Evolutionary conservation across 2,329 filamentous ascomycete species (phyloP).

Genomic region (Microsporum ferrugineum): DNA sequence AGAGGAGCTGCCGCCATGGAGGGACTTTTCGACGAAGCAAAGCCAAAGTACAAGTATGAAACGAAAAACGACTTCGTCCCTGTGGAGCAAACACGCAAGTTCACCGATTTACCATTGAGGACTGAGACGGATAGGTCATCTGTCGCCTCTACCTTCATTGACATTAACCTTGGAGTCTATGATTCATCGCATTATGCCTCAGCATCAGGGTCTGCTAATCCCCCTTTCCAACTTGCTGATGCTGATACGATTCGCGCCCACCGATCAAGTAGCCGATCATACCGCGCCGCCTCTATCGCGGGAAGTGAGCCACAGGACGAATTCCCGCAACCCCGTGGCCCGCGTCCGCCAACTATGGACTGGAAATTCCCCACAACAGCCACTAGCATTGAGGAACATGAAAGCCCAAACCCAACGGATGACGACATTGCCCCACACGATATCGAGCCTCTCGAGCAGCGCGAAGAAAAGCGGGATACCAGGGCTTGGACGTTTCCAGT

Average conservation of each 20-base stretch:
- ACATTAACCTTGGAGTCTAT: conserved; percentile 48
- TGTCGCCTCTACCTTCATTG: conserved; percentile 38
- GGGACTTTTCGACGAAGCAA: conserved; percentile 46
- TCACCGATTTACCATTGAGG: conserved; percentile 46
- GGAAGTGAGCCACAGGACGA: conserved; percentile 23
- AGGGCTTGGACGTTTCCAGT: conserved; percentile 47
- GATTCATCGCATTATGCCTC: conserved; percentile 42
- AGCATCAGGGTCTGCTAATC: conserved; percentile 39
- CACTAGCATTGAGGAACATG: conserved; percentile 4
- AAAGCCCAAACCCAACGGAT: neutral
- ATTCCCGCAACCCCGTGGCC: conserved; percentile 24
- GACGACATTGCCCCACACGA: conserved; percentile 7
- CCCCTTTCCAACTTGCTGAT: conserved; percentile 40
- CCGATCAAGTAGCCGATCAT: conserved; percentile 38
- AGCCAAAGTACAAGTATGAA: conserved; percentile 48
- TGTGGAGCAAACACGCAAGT: conserved; percentile 30
- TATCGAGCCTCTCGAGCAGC: conserved; percentile 8
- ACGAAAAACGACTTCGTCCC: conserved; percentile 41
- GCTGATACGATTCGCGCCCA: conserved; percentile 47
- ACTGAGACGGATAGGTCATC: conserved; percentile 37
- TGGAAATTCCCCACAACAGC: conserved; percentile 33
- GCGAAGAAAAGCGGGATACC: conserved; percentile 27
- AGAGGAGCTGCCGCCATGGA: conserved; percentile 47
- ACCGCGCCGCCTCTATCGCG: conserved; percentile 26
- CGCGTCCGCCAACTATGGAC: conserved; percentile 37